Conservation (phyloP, 164 flowering plant genomes). For the Vitis cinerea region DNA sequence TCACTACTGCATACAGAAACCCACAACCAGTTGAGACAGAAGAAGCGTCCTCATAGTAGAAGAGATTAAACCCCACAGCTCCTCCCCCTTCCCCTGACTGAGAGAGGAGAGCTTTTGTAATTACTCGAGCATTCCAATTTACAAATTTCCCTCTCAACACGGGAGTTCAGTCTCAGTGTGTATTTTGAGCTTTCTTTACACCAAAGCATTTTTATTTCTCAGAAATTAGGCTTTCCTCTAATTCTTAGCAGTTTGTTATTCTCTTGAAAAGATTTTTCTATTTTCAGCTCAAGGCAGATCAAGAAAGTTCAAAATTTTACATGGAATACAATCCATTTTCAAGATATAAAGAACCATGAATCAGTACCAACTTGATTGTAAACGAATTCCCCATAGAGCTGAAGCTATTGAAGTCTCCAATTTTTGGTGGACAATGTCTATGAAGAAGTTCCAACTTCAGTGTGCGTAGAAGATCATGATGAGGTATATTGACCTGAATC, state of each 20-base stretch:
- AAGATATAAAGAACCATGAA: constrained; percentile 3
- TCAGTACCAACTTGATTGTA: constrained; percentile 63
- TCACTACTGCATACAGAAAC: no score
- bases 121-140: no score
- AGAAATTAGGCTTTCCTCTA: neutral
- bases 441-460: constrained; percentile 60
- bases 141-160: no score
- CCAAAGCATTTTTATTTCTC: no score
- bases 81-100: no score
- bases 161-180: no score
- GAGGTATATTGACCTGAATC: constrained; percentile 45
- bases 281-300: neutral
- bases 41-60: no score
- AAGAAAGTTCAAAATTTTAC: neutral
- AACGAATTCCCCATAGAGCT: constrained; percentile 40
- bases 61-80: no score
- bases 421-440: constrained; percentile 33
- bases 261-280: neutral
- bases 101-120: no score
- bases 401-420: constrained; percentile 26
- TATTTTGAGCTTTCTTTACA: no score
- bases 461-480: constrained; percentile 44
- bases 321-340: neutral
- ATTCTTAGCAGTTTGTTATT: neutral
- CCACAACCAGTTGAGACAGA: no score